These are phyloP conservation scores for Gastrolobium villosum DNA, from an alignment of 306 rosid genomes.

Conservation along the genomic window DNA sequence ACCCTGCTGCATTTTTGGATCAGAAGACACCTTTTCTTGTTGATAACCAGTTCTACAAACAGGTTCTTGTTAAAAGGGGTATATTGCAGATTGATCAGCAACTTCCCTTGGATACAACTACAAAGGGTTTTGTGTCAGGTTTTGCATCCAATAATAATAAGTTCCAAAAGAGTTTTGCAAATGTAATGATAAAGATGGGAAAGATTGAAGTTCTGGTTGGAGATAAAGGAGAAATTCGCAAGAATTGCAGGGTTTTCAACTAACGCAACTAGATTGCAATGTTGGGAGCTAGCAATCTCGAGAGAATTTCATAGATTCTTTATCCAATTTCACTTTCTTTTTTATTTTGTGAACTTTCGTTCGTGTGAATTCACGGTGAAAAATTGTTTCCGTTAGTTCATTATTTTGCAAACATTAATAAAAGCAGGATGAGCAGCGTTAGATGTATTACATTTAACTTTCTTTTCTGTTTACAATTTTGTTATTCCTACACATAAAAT, in stretches of 20 bases:
- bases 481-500: no score
- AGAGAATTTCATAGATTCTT: no score
- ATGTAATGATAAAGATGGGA: slow-evolving; percentile 61
- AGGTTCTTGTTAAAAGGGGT: slow-evolving; percentile 53
- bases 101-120: slow-evolving; percentile 50
- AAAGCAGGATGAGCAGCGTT: no score
- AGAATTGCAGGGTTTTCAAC: slow-evolving; percentile 59
- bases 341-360: no score
- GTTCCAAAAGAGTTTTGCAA: slow-evolving; percentile 51
- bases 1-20: slow-evolving; percentile 51
- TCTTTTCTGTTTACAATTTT: no score
- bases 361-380: no score
- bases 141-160: slow-evolving; percentile 47
- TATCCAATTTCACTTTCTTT: no score
- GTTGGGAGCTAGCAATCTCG: background rate
- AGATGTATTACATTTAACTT: no score
- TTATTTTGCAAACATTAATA: no score
- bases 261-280: background rate
- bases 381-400: no score
- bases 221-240: slow-evolving; percentile 57
- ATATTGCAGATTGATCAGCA: slow-evolving; percentile 62
- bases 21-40: slow-evolving; percentile 48
- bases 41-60: slow-evolving; percentile 61
- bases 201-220: slow-evolving; percentile 53
- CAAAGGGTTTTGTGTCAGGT: slow-evolving; percentile 45